A percentile compares a stretch with the other conserved stretches of the same genome.
Evolutionary conservation across 1,139 yeast species (phyloP).

Genomic region (Hemisphaericaspora xylanilytica): DNA sequence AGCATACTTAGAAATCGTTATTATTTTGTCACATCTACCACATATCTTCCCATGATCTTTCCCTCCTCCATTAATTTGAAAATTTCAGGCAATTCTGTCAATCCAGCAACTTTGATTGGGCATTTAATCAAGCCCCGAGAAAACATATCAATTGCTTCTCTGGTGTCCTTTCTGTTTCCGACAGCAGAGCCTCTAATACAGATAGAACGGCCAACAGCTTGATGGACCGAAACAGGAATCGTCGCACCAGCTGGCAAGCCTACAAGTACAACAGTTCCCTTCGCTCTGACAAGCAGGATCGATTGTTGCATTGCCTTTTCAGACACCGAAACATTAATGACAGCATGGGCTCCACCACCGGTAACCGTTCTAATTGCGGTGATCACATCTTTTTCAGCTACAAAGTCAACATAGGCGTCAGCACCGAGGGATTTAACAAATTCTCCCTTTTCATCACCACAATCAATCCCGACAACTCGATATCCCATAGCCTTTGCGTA

Average conservation of each 20-base stretch:
- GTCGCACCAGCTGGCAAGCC: conserved; percentile 77
- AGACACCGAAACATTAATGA: conserved; percentile 76
- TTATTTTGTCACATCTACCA: conserved; percentile 46
- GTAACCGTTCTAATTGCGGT: conserved; percentile 26
- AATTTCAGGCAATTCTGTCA: conserved; percentile 57
- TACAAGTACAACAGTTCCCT: conserved; percentile 77
- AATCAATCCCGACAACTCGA: conserved; percentile 74
- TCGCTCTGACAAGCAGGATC: conserved; percentile 64
- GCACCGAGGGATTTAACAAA: conserved; percentile 62
- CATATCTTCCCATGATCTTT: conserved; percentile 70
- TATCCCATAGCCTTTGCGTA: conserved; percentile 82
- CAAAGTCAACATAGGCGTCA: conserved; percentile 67
- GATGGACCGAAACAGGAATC: conserved; percentile 59
- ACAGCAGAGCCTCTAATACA: conserved; percentile 73
- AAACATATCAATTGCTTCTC: conserved; percentile 75
- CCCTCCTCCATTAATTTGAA: conserved; percentile 70
- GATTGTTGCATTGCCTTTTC: conserved; percentile 71
- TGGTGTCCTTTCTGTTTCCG: conserved; percentile 76
- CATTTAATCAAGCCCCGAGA: conserved; percentile 64
- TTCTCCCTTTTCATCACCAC: conserved; percentile 63
- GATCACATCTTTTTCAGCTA: conserved; percentile 33
- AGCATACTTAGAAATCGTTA: neutral
- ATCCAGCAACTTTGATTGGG: conserved; percentile 65
- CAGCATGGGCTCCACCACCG: conserved; percentile 64
- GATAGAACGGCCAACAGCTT: conserved; percentile 62